Percentiles rank a stretch among this genome's conserved stretches.
Conservation (phyloP, 2,329 filamentous ascomycete species). For the Hortaea werneckii region DNA sequence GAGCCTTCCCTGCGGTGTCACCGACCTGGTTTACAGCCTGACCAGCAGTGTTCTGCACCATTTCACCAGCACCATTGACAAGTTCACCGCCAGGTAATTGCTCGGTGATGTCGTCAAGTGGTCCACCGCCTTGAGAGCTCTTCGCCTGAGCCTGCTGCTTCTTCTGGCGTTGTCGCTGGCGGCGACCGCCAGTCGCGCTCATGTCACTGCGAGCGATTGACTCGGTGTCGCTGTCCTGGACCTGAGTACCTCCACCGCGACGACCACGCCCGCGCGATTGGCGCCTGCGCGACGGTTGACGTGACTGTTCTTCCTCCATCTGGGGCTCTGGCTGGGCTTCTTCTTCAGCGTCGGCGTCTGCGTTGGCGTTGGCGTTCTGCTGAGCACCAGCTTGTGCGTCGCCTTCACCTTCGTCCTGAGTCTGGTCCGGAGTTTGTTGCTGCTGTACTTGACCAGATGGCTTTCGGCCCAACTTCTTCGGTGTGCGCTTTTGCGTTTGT, state of each 20-base stretch:
- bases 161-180: slow-evolving; percentile 44
- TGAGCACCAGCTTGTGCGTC: slow-evolving; percentile 25
- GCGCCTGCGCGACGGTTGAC: slow-evolving; percentile 37
- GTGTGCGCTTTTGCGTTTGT: slow-evolving; percentile 36
- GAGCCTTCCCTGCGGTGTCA: slow-evolving; percentile 34
- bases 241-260: slow-evolving; percentile 19
- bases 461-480: slow-evolving; percentile 41
- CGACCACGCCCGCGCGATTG: slow-evolving; percentile 42
- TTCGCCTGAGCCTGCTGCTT: slow-evolving; percentile 31
- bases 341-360: slow-evolving; percentile 32
- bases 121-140: slow-evolving; percentile 34
- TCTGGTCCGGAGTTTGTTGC: slow-evolving; percentile 36
- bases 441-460: slow-evolving; percentile 31
- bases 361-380: slow-evolving; percentile 22
- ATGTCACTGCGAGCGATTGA: slow-evolving; percentile 45
- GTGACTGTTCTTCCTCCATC: slow-evolving; percentile 28
- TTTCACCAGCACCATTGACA: slow-evolving; percentile 43
- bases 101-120: slow-evolving; percentile 48
- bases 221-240: slow-evolving; percentile 42
- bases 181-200: slow-evolving; percentile 43
- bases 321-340: slow-evolving; percentile 32
- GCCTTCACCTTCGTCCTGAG: slow-evolving; percentile 6
- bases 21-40: slow-evolving; percentile 34
- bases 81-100: slow-evolving; percentile 42
- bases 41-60: slow-evolving; percentile 47